Conservation (phyloP, 2,329 filamentous ascomycete species). For the Arthrobotrys sinensis region DNA sequence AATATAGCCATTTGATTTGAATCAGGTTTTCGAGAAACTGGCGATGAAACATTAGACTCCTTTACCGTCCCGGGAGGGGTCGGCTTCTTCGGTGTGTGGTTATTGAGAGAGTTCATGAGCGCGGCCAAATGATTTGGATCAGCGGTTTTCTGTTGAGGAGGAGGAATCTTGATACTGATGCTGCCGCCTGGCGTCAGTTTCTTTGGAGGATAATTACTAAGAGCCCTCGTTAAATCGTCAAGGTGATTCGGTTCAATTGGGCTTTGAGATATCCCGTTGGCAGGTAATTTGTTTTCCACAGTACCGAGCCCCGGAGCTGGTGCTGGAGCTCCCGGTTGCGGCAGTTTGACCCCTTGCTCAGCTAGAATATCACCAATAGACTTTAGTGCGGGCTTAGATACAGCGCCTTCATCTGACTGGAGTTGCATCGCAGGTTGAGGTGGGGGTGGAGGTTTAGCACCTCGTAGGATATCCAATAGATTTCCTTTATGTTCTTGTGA, state of each 20-base stretch:
- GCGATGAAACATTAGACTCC: background rate
- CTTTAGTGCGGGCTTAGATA: constrained; percentile 15
- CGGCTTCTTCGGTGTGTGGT: constrained; percentile 36
- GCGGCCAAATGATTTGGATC: constrained; percentile 42
- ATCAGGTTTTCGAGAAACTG: constrained; percentile 27
- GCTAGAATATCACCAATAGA: constrained; percentile 45
- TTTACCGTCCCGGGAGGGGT: constrained; percentile 43
- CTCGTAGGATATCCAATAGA: constrained; percentile 63
- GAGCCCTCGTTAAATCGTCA: constrained; percentile 21
- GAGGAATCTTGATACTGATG: constrained; percentile 21
- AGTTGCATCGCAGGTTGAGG: constrained; percentile 54
- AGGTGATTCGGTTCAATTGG: constrained; percentile 25
- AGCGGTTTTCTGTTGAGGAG: constrained; percentile 26
- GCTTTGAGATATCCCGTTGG: constrained; percentile 20
- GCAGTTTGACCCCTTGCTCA: constrained; percentile 43
- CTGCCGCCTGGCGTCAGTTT: constrained; percentile 38
- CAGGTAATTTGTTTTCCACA: constrained; percentile 17
- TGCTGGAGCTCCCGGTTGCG: constrained; percentile 4
- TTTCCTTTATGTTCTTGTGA: constrained; percentile 62
- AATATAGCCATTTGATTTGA: constrained; percentile 41
- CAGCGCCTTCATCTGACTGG: constrained; percentile 31
- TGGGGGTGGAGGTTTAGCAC: constrained; percentile 59
- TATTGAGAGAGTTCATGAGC: constrained; percentile 29
- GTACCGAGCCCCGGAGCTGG: background rate
- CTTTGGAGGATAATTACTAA: constrained; percentile 29